Evolutionary conservation across 2,329 filamentous ascomycete species (phyloP).

Genomic region (Pseudocercospora pini-densiflorae): DNA sequence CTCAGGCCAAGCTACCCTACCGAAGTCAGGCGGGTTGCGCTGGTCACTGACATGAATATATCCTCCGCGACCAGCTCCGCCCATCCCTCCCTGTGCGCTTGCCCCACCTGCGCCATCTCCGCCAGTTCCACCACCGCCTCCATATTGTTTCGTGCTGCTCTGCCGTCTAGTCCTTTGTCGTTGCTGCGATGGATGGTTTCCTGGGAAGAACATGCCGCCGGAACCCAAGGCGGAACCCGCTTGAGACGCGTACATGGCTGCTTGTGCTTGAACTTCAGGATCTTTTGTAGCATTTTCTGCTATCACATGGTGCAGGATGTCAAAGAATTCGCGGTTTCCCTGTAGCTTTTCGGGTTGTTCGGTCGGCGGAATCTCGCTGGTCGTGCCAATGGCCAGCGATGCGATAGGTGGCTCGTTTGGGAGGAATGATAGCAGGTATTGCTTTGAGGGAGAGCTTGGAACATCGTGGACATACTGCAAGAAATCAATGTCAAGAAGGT

Average conservation of each 20-base stretch:
- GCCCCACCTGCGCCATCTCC: conserved; percentile 60
- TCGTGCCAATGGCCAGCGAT: conserved; percentile 60
- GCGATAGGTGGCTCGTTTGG: conserved; percentile 58
- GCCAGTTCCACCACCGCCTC: conserved; percentile 46
- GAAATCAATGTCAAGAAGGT: not conserved
- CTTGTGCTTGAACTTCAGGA: conserved; percentile 61
- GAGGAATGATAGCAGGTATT: conserved; percentile 60
- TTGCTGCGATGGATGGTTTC: conserved; percentile 32
- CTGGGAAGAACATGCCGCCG: conserved; percentile 54
- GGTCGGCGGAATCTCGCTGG: conserved; percentile 60
- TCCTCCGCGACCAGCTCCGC: conserved; percentile 62
- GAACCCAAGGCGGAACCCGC: conserved; percentile 59
- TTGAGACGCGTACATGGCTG: conserved; percentile 63
- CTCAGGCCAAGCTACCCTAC: conserved; percentile 67
- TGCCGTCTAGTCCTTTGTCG: conserved; percentile 28
- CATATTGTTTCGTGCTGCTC: conserved; percentile 33
- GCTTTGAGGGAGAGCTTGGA: conserved; percentile 41
- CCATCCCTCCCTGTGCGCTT: conserved; percentile 62
- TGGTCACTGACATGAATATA: conserved; percentile 67
- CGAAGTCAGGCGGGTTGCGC: conserved; percentile 65
- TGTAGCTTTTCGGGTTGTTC: conserved; percentile 54
- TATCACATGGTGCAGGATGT: conserved; percentile 61
- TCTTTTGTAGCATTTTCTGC: conserved; percentile 59
- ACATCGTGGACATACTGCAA: conserved; percentile 54
- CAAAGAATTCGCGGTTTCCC: conserved; percentile 61